phyloP scores from a whole-genome alignment of 805 yeast species.

The Sporopachydermia quercuum region DNA sequence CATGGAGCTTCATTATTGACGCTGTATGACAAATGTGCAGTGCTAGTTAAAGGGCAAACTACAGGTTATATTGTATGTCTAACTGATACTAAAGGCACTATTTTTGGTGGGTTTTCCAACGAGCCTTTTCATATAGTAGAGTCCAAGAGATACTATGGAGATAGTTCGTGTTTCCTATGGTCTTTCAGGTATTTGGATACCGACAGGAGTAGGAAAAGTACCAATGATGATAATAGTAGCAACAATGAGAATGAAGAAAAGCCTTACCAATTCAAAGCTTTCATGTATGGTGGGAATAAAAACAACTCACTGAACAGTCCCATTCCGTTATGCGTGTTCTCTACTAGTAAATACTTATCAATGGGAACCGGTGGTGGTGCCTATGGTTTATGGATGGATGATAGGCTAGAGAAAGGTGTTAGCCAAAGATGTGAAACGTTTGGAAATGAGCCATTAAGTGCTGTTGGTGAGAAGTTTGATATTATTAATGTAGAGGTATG shows the following conservation, averaged over 20 bases:
- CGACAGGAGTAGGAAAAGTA: constrained; percentile 18
- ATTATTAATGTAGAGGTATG: constrained; percentile 75
- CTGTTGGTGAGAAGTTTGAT: constrained; percentile 45
- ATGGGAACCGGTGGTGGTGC: constrained; percentile 90
- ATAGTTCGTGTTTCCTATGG: constrained; percentile 94
- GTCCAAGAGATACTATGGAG: constrained; percentile 67
- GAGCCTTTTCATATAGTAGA: constrained; percentile 62
- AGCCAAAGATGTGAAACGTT: constrained; percentile 69
- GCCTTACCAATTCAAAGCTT: constrained; percentile 66
- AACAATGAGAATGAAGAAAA: constrained; percentile 6
- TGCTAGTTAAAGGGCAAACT: constrained; percentile 26
- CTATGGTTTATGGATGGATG: constrained; percentile 83
- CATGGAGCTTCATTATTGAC: constrained; percentile 83
- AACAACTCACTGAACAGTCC: too few relatives aligned
- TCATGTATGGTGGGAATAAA: constrained; percentile 76
- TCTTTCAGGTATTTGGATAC: constrained; percentile 40
- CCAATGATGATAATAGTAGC: constrained; percentile 8
- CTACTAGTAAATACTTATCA: constrained; percentile 62
- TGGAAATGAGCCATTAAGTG: constrained; percentile 73
- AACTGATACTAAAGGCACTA: constrained; percentile 43
- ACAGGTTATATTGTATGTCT: constrained; percentile 66
- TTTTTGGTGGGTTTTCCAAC: constrained; percentile 71
- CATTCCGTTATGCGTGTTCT: constrained; percentile 71
- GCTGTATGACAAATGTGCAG: constrained; percentile 42
- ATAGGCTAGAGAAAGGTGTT: constrained; percentile 59